Conservation (phyloP, 176 grass and related monocot species). For the Puya raimondii region DNA sequence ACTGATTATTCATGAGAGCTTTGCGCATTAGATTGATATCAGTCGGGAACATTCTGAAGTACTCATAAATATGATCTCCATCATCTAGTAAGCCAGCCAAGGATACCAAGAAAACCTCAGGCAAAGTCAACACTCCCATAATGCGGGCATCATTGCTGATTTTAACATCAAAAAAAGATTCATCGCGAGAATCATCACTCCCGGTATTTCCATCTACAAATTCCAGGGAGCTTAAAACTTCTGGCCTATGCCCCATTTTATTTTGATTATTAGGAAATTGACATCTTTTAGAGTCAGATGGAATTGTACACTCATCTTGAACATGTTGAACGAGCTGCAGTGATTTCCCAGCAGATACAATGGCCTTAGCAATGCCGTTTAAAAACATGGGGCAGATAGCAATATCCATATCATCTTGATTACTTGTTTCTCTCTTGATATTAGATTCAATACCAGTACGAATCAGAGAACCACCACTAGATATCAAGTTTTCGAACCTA, state of each 20-base stretch:
- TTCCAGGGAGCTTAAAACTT: slow-evolving; percentile 10
- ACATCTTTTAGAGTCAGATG: slow-evolving; percentile 14
- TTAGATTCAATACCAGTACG: slow-evolving; percentile 21
- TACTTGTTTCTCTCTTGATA: slow-evolving; percentile 37
- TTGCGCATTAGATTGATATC: slow-evolving; percentile 19
- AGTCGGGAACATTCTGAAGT: slow-evolving; percentile 31
- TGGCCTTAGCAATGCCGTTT: slow-evolving; percentile 50
- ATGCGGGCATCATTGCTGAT: slow-evolving; percentile 36
- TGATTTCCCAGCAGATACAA: slow-evolving; percentile 93
- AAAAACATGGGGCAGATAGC: slow-evolving; percentile 55
- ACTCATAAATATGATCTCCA: slow-evolving; percentile 68
- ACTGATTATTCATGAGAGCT: slow-evolving; percentile 14
- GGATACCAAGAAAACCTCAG: slow-evolving; percentile 78
- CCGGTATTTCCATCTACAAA: slow-evolving; percentile 12
- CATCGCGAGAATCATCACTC: slow-evolving; percentile 22
- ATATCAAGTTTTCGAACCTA: slow-evolving; percentile 17
- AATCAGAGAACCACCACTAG: slow-evolving; percentile 6
- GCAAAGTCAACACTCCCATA: slow-evolving; percentile 67
- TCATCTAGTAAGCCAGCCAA: slow-evolving; percentile 67
- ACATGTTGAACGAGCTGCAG: slow-evolving; percentile 80
- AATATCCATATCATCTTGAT: slow-evolving; percentile 36
- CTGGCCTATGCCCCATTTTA: slow-evolving; percentile 18
- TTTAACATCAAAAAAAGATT: slow-evolving; percentile 19
- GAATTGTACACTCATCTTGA: slow-evolving; percentile 32
- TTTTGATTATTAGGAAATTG: slow-evolving; percentile 12